Evolutionary conservation across 2,329 filamentous ascomycete genomes (phyloP), one percentile per base, ranked within the genome.

Genomic region (Monosporascus sp.): DNA sequence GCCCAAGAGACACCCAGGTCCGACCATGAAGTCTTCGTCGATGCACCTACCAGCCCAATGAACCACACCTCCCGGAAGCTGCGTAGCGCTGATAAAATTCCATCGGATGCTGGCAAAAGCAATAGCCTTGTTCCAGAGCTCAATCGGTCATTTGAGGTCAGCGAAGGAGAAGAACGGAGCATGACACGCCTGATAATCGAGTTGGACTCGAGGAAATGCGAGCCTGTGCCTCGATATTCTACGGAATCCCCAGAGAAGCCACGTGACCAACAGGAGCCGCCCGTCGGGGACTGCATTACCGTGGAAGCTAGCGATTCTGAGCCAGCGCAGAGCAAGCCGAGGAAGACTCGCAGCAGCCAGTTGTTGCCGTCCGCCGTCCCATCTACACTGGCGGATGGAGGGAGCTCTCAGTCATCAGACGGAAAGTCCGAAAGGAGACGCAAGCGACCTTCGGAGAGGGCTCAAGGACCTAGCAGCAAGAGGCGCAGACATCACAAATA

Each of bases 111-210:
- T 6, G 17, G 14, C 17, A 22, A 46, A 31, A 22, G n/a, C 22
- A 22, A 46, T 17, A 17, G 2, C 11, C 43, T 6, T 17, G 43
- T n/a, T 44, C 51, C 53, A 25, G 46, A 52, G 5, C 61, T 65
- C 45, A 60, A 64, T 31, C 56, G 54, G 14, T 70, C 67, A 43
- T 70, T 70, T 41, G 67, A 67, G 27, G 59, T 67, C 50, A 69
- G 67, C 48, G 63, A 67, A 39, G 71, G 66, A 7, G 77, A 77
- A 47, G 77, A 81, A 54, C 70, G 67, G 36, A 76, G 76, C 58
- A 71, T 80, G 61, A 65, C 77, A 48, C 71, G 74, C 49, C 68
- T 82, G 6, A 72, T 77, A 3, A 72, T 75, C n/a, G 77, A 80
- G 57, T 64, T 81, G 8, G 78, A 80, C 57, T 70, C 74, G 25